Evolutionary conservation across 2,329 filamentous ascomycete species (phyloP).

Genomic region (Nigrograna mackinnonii): DNA sequence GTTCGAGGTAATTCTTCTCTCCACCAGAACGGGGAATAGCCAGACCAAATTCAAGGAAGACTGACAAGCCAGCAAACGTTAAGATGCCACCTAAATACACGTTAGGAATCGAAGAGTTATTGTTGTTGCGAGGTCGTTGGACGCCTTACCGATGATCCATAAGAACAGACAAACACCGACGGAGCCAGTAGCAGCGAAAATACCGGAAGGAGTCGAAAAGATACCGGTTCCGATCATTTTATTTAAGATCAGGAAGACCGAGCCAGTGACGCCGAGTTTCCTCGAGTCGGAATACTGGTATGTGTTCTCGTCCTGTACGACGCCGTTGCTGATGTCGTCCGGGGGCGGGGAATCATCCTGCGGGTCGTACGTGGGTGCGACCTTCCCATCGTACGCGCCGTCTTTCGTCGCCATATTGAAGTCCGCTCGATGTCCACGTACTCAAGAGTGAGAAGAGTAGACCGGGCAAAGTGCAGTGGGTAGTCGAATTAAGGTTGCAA

Average conservation of each 20-base stretch:
- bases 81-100: conserved; percentile 46
- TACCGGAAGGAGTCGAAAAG: conserved; percentile 62
- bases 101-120: neutral
- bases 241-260: conserved; percentile 39
- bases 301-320: conserved; percentile 34
- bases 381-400: conserved; percentile 18
- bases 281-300: conserved; percentile 35
- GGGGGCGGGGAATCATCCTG: conserved; percentile 17
- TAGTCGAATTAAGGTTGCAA: conserved; percentile 16
- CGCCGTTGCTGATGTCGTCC: conserved; percentile 21
- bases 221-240: conserved; percentile 40
- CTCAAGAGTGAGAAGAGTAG: too few species aligned
- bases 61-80: conserved; percentile 62
- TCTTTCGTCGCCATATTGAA: conserved; percentile 22
- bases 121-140: neutral
- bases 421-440: neutral
- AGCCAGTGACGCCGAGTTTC: conserved; percentile 36
- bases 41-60: conserved; percentile 67
- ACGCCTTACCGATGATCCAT: conserved; percentile 55
- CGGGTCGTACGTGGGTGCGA: conserved; percentile 12
- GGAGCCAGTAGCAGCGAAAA: conserved; percentile 58
- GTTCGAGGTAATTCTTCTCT: conserved; percentile 69
- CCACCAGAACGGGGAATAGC: conserved; percentile 66
- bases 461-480: neutral
- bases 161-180: conserved; percentile 59